Evolutionary conservation across 495 filamentous ascomycete species (phyloP).

Genomic region (Xylaria telfairii): DNA sequence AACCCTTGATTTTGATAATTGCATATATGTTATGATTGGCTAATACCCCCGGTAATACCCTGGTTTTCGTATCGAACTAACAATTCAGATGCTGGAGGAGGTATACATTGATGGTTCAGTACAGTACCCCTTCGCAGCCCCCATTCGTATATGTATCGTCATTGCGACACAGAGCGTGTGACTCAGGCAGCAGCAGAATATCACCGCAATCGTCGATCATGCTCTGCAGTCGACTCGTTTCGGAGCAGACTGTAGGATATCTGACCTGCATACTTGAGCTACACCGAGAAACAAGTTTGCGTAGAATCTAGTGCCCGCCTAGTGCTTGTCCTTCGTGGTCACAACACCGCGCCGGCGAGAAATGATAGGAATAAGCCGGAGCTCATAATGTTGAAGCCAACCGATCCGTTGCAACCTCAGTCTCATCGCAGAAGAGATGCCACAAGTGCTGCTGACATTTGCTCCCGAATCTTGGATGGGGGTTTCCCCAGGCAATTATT

Average conservation of each 20-base stretch:
- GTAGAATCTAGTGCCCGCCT: slow-evolving; percentile 1
- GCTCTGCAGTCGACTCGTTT: slow-evolving; percentile 11
- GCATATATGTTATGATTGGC: too few relatives aligned
- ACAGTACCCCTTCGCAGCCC: too few relatives aligned
- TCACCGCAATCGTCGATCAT: slow-evolving; percentile 5
- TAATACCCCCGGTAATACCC: too few relatives aligned
- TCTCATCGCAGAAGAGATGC: background rate
- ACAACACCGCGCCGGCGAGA: background rate
- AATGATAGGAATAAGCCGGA: background rate
- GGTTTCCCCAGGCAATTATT: background rate
- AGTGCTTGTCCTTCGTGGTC: background rate
- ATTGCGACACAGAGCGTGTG: slow-evolving; percentile 6
- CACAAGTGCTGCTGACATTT: background rate
- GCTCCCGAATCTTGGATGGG: too few relatives aligned
- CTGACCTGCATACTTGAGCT: slow-evolving; percentile 14
- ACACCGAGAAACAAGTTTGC: slow-evolving; percentile 8
- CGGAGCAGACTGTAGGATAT: background rate
- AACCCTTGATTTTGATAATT: too few relatives aligned
- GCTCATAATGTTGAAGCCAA: background rate
- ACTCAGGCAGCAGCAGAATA: slow-evolving; percentile 21
- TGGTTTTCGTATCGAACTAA: too few relatives aligned
- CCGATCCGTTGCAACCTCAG: background rate
- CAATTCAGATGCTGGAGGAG: too few relatives aligned
- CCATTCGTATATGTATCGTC: too few relatives aligned
- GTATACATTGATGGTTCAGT: too few relatives aligned